A percentile compares a stretch with the other conserved stretches of the same genome.
These are phyloP conservation scores for Physocladia obscura DNA, from an alignment of 192 early-diverging fungal species.

Conservation along the genomic window DNA sequence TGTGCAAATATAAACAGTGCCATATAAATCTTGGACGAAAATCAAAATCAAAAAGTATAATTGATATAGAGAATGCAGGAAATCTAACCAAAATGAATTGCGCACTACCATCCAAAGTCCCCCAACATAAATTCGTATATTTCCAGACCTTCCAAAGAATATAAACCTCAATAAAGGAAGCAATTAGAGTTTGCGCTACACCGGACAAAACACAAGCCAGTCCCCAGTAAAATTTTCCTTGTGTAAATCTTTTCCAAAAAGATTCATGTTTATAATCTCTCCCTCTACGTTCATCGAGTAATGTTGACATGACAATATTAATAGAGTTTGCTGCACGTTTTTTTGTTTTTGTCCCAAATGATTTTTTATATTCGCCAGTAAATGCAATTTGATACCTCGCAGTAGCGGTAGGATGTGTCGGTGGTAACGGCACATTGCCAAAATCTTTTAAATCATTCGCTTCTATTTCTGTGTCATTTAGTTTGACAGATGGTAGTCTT, in stretches of 20 bases:
- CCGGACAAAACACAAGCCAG: not conserved
- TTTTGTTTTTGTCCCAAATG: too few species aligned
- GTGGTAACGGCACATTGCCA: too few species aligned
- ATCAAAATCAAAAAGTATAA: not conserved
- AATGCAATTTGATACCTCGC: too few species aligned
- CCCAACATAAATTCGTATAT: conserved; percentile 2
- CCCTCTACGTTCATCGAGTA: not conserved
- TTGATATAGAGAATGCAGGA: not conserved
- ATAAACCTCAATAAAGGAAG: conserved; percentile 7
- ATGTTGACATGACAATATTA: too few species aligned
- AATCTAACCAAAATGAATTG: conserved; percentile 4
- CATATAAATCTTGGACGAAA: conserved; percentile 4
- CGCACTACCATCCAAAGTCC: not conserved
- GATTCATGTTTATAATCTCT: not conserved
- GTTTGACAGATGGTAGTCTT: too few species aligned
- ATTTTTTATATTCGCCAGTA: too few species aligned
- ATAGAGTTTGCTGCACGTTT: too few species aligned
- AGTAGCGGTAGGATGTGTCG: too few species aligned
- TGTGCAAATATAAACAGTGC: conserved; percentile 6
- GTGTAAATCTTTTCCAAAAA: not conserved
- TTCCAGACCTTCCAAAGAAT: conserved; percentile 13
- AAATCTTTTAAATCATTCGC: too few species aligned
- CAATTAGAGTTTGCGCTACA: not conserved
- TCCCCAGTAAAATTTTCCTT: conserved; percentile 15
- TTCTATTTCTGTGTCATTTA: too few species aligned